Conservation (phyloP, 306 rosid genomes). For the Chamaecrista fasciculata region DNA sequence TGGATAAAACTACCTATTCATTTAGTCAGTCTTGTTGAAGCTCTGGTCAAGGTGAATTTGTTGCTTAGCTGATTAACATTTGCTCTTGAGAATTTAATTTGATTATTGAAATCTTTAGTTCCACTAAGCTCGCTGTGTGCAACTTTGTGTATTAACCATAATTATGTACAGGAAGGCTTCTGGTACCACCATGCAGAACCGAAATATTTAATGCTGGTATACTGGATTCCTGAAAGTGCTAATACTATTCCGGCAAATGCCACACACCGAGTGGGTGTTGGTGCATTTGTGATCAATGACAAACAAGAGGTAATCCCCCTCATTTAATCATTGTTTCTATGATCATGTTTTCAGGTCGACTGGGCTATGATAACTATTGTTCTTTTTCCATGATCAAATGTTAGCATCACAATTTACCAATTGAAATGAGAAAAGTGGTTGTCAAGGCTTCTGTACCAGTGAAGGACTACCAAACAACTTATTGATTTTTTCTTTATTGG, state of each 20-base stretch:
- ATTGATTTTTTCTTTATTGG: slow-evolving; percentile 12
- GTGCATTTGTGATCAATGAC: slow-evolving; percentile 65
- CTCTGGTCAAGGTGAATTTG: slow-evolving; percentile 58
- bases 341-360: not conserved
- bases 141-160: slow-evolving; percentile 1
- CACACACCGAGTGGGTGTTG: slow-evolving; percentile 72
- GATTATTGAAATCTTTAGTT: not conserved
- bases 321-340: not conserved
- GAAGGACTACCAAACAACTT: not conserved
- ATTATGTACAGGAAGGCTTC: slow-evolving; percentile 65
- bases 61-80: not conserved
- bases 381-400: slow-evolving; percentile 12
- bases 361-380: not conserved
- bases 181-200: slow-evolving; percentile 94
- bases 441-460: not conserved
- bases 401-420: not conserved
- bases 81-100: not conserved
- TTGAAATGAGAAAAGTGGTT: not conserved
- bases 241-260: slow-evolving; percentile 80
- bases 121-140: not conserved
- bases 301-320: slow-evolving; percentile 60
- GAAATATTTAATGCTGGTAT: slow-evolving; percentile 71
- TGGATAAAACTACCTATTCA: slow-evolving; percentile 80
- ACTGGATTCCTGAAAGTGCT: slow-evolving; percentile 66
- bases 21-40: slow-evolving; percentile 61